A percentile compares a stretch with the other conserved stretches of the same genome.
phyloP scores from a whole-genome alignment of 2,329 filamentous ascomycete species.

The Colletotrichum sp. region DNA sequence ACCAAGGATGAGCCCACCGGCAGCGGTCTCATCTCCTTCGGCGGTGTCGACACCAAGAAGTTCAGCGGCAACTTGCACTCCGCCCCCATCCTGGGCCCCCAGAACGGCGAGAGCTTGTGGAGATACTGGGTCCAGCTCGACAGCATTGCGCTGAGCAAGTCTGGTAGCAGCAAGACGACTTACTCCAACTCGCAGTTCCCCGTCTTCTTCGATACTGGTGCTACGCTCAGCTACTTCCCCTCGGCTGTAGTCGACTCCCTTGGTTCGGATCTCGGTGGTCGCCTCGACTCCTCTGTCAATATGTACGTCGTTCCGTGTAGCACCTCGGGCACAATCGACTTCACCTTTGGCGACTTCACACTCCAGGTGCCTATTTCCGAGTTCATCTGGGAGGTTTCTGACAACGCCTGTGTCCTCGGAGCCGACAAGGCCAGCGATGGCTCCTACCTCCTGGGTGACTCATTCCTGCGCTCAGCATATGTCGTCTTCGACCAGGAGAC shows the following conservation, averaged over 20 bases:
- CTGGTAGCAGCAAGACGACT: constrained; percentile 27
- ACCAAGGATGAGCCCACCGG: constrained; percentile 27
- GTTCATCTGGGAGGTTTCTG: constrained; percentile 46
- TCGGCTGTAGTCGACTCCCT: constrained; percentile 54
- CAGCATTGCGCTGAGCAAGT: constrained; percentile 37
- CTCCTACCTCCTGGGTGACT: constrained; percentile 43
- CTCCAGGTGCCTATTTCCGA: constrained; percentile 52
- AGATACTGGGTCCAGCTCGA: constrained; percentile 49
- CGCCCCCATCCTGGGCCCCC: constrained; percentile 31
- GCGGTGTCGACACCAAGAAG: constrained; percentile 52
- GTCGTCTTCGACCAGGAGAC: constrained; percentile 37
- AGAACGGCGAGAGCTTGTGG: constrained; percentile 27
- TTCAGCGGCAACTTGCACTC: constrained; percentile 40
- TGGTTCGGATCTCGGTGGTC: constrained; percentile 48
- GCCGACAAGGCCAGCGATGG: constrained; percentile 45
- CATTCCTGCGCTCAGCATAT: constrained; percentile 50
- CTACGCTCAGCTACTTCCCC: constrained; percentile 71
- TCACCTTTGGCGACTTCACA: constrained; percentile 48
- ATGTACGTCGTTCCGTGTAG: constrained; percentile 56
- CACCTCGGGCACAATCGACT: constrained; percentile 48
- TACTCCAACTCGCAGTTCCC: constrained; percentile 39
- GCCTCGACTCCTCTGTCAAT: constrained; percentile 43
- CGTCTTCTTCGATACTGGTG: constrained; percentile 70
- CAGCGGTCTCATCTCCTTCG: constrained; percentile 43
- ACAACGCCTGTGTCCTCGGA: constrained; percentile 47